Evolutionary conservation across 257 asterid genomes (phyloP).

Genomic region (Leptodermis oblonga): DNA sequence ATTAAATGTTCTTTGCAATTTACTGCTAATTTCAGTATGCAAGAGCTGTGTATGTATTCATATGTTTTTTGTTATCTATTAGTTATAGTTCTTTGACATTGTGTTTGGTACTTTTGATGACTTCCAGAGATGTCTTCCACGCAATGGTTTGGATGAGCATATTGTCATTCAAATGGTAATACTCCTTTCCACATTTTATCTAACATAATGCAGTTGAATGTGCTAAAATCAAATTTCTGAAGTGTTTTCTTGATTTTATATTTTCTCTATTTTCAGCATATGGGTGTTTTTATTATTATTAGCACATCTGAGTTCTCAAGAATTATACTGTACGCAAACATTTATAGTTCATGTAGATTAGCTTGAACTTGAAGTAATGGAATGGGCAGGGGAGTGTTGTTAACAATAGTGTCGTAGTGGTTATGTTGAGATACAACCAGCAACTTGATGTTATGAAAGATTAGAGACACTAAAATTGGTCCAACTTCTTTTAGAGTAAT

Average conservation of each 20-base stretch:
- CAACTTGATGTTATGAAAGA: not conserved
- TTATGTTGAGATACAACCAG: not conserved
- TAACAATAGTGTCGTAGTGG: not conserved
- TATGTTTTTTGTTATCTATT: not conserved
- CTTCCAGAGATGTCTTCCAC: constrained; percentile 87
- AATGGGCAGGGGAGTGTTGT: not conserved
- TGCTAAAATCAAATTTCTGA: not conserved
- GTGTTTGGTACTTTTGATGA: constrained; percentile 14
- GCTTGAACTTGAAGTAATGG: not conserved
- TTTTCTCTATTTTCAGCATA: not conserved
- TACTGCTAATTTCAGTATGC: not conserved
- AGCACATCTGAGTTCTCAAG: not conserved
- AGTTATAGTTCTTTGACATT: not conserved
- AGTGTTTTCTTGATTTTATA: not conserved
- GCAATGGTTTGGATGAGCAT: constrained; percentile 89
- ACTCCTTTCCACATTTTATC: not conserved
- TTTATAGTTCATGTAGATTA: not conserved
- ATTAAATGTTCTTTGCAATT: not conserved
- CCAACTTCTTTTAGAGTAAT: too few species aligned
- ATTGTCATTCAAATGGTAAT: constrained; percentile 87
- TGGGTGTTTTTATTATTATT: not conserved
- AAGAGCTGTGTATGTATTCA: not conserved
- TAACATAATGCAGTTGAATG: not conserved
- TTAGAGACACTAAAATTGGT: not conserved
- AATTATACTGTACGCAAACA: not conserved